Percentiles rank a stretch among this genome's conserved stretches.
Evolutionary conservation across 208 protist genomes (phyloP).

Genomic region (Leishmania tropica): DNA sequence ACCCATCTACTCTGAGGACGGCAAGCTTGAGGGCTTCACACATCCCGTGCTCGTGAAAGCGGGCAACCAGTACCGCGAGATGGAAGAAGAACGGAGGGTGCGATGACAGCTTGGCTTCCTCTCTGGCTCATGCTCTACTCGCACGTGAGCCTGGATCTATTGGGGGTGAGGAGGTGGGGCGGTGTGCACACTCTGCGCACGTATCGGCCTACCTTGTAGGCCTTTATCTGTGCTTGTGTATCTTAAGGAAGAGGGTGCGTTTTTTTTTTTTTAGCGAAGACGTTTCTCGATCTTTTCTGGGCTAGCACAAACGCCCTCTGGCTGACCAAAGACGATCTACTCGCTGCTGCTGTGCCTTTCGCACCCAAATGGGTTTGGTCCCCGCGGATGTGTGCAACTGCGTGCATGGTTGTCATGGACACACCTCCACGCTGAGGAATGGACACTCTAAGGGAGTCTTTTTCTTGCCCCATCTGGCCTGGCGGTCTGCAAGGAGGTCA

Average conservation of each 20-base stretch:
- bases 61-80: conserved; percentile 73
- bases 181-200: not conserved
- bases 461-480: not conserved
- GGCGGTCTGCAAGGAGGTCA: not conserved
- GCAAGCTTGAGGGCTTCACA: conserved; percentile 88
- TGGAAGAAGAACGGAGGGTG: conserved; percentile 38
- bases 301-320: too few relatives aligned
- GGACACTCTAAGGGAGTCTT: not conserved
- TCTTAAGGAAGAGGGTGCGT: not conserved
- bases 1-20: conserved; percentile 87
- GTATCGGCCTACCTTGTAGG: not conserved
- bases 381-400: not conserved
- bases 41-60: conserved; percentile 84
- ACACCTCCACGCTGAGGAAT: not conserved
- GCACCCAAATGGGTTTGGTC: not conserved
- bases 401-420: too few relatives aligned
- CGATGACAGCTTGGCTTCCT: not conserved
- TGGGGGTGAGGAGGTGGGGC: not conserved
- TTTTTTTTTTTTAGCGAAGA: not conserved
- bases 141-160: not conserved
- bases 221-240: not conserved
- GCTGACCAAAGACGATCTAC: not conserved
- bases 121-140: not conserved
- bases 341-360: not conserved
- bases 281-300: not conserved